Percentiles rank a stretch among this genome's conserved stretches.
phyloP scores from a whole-genome alignment of 192 early-diverging fungal species.

The Geranomyces variabilis region DNA sequence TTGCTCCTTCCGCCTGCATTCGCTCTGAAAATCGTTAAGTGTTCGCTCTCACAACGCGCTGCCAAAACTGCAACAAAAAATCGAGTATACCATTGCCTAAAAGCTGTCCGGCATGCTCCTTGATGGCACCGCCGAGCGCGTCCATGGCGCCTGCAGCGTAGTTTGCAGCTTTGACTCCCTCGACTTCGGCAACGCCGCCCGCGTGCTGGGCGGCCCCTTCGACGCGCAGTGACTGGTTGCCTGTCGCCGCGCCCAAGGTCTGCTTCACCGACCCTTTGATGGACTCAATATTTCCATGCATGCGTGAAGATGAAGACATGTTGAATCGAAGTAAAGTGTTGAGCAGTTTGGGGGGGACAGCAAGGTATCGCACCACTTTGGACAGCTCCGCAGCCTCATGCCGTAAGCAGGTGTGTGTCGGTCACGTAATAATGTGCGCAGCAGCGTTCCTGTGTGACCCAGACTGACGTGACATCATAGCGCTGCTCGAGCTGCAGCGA shows the following conservation, averaged over 20 bases:
- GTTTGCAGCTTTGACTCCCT: conserved; percentile 1
- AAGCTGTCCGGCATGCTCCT: conserved; percentile 44
- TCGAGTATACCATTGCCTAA: conserved; percentile 31
- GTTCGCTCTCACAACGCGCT: no score
- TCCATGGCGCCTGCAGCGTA: conserved; percentile 51
- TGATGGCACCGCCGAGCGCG: conserved; percentile 47
- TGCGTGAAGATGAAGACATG: background rate
- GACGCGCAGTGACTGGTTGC: conserved; percentile 16
- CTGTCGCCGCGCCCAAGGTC: conserved; percentile 17
- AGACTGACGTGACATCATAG: background rate
- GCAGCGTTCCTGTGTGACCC: background rate
- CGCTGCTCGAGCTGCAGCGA: background rate
- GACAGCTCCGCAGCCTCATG: no score
- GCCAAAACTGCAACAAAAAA: no score
- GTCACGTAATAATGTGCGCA: background rate
- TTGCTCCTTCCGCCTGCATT: conserved; percentile 36
- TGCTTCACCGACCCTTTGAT: conserved; percentile 31
- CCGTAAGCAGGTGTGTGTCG: background rate
- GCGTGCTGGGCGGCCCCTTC: conserved; percentile 33
- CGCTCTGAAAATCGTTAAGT: conserved; percentile 27
- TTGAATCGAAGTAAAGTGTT: background rate
- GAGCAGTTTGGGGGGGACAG: background rate
- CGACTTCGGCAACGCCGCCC: conserved; percentile 26
- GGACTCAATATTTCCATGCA: conserved; percentile 15
- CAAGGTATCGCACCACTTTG: background rate